phyloP scores from a whole-genome alignment of 2,329 filamentous ascomycete genomes.

The Zasmidium cellare region DNA sequence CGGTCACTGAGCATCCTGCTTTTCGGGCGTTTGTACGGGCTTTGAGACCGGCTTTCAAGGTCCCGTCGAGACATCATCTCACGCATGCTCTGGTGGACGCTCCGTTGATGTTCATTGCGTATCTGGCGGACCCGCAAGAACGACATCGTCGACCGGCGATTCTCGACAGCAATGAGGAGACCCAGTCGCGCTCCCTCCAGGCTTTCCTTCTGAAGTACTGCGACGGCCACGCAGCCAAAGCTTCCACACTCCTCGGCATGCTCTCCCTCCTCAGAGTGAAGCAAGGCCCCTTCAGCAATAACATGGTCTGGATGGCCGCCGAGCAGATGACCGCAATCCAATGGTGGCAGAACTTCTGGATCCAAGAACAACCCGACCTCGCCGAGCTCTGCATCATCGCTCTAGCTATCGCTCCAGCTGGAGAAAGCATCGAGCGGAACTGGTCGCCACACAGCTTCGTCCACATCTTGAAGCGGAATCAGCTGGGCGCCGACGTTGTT shows the following conservation, averaged over 20 bases:
- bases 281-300: slow-evolving; percentile 24
- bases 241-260: slow-evolving; percentile 20
- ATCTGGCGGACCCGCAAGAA: slow-evolving; percentile 24
- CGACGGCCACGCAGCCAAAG: slow-evolving; percentile 20
- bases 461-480: slow-evolving; percentile 25
- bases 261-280: slow-evolving; percentile 26
- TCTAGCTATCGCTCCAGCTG: slow-evolving; percentile 19
- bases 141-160: slow-evolving; percentile 24
- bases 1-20: slow-evolving; percentile 23
- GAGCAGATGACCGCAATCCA: slow-evolving; percentile 25
- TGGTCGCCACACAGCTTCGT: slow-evolving; percentile 27
- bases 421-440: slow-evolving; percentile 24
- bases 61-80: slow-evolving; percentile 21
- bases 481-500: slow-evolving; percentile 21
- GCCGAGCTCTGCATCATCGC: slow-evolving; percentile 26
- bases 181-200: slow-evolving; percentile 24
- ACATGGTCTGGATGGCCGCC: slow-evolving; percentile 28
- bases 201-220: slow-evolving; percentile 27
- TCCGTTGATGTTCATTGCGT: slow-evolving; percentile 27
- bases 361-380: slow-evolving; percentile 24
- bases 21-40: slow-evolving; percentile 24
- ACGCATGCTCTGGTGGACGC: slow-evolving; percentile 26
- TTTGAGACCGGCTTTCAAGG: slow-evolving; percentile 24
- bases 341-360: slow-evolving; percentile 29
- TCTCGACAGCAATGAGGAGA: slow-evolving; percentile 25